Conservation (phyloP, 2,329 filamentous ascomycete species). For the Escovopsis sp. region DNA sequence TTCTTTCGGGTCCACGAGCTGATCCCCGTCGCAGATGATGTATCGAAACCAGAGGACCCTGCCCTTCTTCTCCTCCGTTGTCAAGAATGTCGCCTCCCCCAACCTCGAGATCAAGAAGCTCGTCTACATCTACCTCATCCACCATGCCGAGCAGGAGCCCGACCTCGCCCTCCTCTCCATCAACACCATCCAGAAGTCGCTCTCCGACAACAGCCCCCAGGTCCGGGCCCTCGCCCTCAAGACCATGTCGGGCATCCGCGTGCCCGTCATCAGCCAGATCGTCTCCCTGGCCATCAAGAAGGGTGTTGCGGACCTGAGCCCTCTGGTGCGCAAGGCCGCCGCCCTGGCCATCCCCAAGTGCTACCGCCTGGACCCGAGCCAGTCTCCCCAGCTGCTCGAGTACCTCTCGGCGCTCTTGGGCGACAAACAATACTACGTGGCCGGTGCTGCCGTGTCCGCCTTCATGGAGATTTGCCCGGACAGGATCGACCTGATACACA, state of each 20-base stretch:
- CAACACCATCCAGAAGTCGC: constrained; percentile 96
- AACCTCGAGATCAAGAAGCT: constrained; percentile 95
- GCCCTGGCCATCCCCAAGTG: constrained; percentile 93
- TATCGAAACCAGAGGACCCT: constrained; percentile 80
- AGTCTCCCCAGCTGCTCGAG: constrained; percentile 70
- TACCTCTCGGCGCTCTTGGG: constrained; percentile 65
- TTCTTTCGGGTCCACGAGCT: not conserved
- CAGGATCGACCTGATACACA: constrained; percentile 75
- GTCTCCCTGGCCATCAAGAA: constrained; percentile 93
- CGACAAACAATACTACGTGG: constrained; percentile 94
- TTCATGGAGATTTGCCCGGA: constrained; percentile 85
- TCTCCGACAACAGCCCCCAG: constrained; percentile 83
- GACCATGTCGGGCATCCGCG: constrained; percentile 95
- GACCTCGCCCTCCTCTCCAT: constrained; percentile 92
- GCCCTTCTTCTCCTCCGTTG: constrained; percentile 90
- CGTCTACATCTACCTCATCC: constrained; percentile 94
- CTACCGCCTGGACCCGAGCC: constrained; percentile 76
- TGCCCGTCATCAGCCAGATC: constrained; percentile 95
- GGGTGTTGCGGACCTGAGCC: constrained; percentile 85
- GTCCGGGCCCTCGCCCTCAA: constrained; percentile 82
- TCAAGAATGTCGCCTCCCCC: constrained; percentile 93
- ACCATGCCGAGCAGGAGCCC: constrained; percentile 90
- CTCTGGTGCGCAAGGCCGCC: constrained; percentile 81
- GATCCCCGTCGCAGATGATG: constrained; percentile 58
- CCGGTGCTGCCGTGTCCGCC: constrained; percentile 77